Base-by-base conservation (phyloP, 805 yeast genomes). In the Saccharomycopsis synnaedendra region DNA sequence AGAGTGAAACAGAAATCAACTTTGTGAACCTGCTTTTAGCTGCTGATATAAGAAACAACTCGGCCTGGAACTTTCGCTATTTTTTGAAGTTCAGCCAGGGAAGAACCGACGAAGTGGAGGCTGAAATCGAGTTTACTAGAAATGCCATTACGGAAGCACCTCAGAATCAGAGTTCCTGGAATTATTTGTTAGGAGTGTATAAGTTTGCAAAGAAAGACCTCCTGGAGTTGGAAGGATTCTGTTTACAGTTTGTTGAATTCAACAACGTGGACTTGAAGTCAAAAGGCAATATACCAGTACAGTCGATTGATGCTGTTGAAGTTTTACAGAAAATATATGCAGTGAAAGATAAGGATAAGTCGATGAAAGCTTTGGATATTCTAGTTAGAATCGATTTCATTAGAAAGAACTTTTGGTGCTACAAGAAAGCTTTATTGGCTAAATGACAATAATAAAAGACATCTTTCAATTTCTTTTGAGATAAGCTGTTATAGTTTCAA, bases 51-150 rank as follows among this genome's bases (percentile, higher is more conserved):
- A 69, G 87, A 56, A 93, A 93, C 65, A 93, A 93, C 62, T 83
- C 95, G 44, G 96, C 94, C 1, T 93, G 98, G 98, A 75, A 80
- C 50, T 94, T 85, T 63, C 71, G 97, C 46, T 84, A 69, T 65
- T 85, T 81, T 56, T 70, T 41, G 63, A 63, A 48, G 60, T 62
- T 27, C 28, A 44, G 46, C 4, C 31, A 46, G 35, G 27, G 55
- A 31, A 52, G 55, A 7, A 49, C 55, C 1, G 36, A 34, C 1
- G 55, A 56, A 4, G 53, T 72, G 3, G 58, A 63, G 0, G 56
- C 57, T 3, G 97, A 89, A 57, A 57, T 82, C 2, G 68, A 66
- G 4, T 85, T 64, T 57, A 72, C 75, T 2, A 68, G 66, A 55
- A 58, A 54, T 1, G 61, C 69, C 48, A 83, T 90, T 27, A 65